Evolutionary conservation across 345 rosid genomes (phyloP).

Genomic region (Pseudoturritis turrita): DNA sequence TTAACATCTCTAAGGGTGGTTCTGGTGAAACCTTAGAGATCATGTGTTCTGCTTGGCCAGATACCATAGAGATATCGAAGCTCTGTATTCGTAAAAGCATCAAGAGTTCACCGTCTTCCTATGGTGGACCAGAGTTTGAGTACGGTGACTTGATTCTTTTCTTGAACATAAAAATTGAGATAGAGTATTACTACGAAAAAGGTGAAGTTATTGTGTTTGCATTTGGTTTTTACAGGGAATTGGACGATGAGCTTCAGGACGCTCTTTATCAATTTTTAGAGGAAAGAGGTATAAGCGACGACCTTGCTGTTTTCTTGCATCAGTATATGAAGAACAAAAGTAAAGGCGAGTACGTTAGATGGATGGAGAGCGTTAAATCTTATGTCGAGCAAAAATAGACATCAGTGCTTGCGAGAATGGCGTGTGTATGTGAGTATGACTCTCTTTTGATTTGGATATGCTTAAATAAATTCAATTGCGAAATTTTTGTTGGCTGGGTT

Average conservation of each 20-base stretch:
- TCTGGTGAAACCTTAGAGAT: constrained; percentile 54
- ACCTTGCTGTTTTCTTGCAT: constrained; percentile 75
- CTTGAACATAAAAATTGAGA: not conserved
- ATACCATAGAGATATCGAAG: constrained; percentile 53
- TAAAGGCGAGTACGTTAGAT: constrained; percentile 57
- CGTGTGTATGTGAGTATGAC: constrained; percentile 13
- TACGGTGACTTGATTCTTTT: constrained; percentile 28
- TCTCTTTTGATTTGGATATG: not conserved
- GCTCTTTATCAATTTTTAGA: constrained; percentile 65
- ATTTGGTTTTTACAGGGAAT: constrained; percentile 50
- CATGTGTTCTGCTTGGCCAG: constrained; percentile 83
- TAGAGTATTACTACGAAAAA: not conserved
- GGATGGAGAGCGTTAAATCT: constrained; percentile 73
- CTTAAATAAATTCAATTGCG: constrained; percentile 5
- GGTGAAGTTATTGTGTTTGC: constrained; percentile 7
- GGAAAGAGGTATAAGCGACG: constrained; percentile 60
- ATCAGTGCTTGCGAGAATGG: not conserved
- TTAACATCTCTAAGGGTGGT: constrained; percentile 58
- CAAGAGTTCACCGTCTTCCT: constrained; percentile 33
- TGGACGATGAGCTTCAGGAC: constrained; percentile 74
- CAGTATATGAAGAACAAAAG: constrained; percentile 68
- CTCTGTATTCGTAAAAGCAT: constrained; percentile 40
- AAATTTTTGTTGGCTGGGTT: not conserved
- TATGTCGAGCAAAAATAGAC: constrained; percentile 50
- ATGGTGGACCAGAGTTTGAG: constrained; percentile 77